Evolutionary conservation across 176 grass and related monocot genomes (phyloP).

Genomic region (Carex kokanica): DNA sequence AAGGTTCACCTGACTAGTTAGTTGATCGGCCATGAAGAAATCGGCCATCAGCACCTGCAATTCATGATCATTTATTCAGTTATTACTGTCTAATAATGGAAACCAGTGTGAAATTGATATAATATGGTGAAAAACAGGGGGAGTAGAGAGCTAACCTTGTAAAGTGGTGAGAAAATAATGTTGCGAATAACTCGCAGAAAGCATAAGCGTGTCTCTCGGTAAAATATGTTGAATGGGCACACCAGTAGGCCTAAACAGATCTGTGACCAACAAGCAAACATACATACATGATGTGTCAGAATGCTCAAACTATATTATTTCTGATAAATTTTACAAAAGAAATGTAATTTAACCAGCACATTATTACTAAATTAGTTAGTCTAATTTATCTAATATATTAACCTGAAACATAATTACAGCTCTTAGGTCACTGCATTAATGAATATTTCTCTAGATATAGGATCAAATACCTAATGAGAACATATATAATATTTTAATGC

Average conservation of each 20-base stretch:
- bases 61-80: conserved; percentile 5
- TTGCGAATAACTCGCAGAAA: conserved; percentile 87
- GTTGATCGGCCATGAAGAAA: conserved; percentile 99
- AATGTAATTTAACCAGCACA: not conserved
- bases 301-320: not conserved
- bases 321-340: not conserved
- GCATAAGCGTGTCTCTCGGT: conserved; percentile 72
- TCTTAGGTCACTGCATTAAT: not conserved
- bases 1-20: conserved; percentile 83
- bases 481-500: not conserved
- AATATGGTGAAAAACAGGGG: not conserved
- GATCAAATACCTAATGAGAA: not conserved
- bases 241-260: conserved; percentile 46
- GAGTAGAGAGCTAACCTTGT: conserved; percentile 42
- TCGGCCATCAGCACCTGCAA: conserved; percentile 86
- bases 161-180: conserved; percentile 78
- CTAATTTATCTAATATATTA: not conserved
- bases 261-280: conserved; percentile 35
- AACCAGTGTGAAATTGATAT: not conserved
- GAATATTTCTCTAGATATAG: not conserved
- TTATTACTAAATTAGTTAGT: not conserved
- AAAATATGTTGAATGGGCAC: conserved; percentile 82
- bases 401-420: not conserved
- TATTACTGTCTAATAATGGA: not conserved
- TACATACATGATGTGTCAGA: not conserved